Evolutionary conservation across 2,329 filamentous ascomycete species (phyloP).

Genomic region (Ceratocystis variospora): DNA sequence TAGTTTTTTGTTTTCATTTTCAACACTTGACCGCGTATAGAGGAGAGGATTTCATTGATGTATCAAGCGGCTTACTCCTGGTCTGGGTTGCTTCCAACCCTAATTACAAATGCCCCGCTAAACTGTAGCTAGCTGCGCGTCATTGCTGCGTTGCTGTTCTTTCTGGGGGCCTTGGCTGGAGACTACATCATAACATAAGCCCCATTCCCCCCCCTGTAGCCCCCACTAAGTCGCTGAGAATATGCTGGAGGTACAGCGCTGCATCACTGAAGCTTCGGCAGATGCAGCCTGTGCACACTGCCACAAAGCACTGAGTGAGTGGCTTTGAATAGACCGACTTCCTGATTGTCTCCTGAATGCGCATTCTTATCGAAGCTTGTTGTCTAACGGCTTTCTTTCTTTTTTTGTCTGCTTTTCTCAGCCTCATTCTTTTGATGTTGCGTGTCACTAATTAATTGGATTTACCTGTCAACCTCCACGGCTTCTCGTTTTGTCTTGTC

Average conservation of each 20-base stretch:
- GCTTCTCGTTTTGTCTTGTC: background rate
- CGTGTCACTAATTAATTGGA: conserved; percentile 1
- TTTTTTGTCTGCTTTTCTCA: background rate
- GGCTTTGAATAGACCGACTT: background rate
- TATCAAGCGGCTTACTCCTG: background rate
- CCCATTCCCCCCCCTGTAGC: background rate
- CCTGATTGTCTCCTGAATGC: conserved; percentile 4
- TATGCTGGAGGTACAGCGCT: background rate
- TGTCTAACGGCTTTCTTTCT: background rate
- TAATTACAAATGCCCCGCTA: background rate
- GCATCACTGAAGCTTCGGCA: background rate
- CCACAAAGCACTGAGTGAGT: background rate
- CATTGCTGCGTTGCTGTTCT: conserved; percentile 5
- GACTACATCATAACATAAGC: background rate
- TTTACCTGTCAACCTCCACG: background rate
- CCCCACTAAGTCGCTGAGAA: background rate
- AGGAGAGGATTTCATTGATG: background rate
- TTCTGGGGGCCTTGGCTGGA: background rate
- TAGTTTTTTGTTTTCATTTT: background rate
- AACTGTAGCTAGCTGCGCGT: background rate
- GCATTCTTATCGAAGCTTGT: conserved; percentile 1
- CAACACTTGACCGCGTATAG: background rate
- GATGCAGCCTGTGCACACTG: background rate
- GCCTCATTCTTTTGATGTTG: background rate
- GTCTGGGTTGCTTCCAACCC: background rate